Evolutionary conservation across 176 grass and related monocot genomes (phyloP), one percentile per base, ranked within the genome.

Genomic region (Phyllostachys edulis): DNA sequence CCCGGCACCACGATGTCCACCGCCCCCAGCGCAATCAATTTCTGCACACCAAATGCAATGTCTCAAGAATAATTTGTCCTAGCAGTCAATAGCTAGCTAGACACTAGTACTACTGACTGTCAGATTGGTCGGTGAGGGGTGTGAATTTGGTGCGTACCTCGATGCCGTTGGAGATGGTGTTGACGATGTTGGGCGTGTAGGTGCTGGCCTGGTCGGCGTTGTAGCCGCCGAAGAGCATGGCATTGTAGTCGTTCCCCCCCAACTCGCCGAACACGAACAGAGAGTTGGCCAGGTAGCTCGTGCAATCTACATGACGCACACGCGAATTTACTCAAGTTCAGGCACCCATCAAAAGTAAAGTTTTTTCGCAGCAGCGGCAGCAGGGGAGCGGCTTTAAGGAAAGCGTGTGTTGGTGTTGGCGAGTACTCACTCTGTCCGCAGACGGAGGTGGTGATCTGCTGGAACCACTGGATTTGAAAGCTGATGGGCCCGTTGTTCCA

Each of bases 201-300:
- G 84, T 89, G 84, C 89, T 85, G 1, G 82, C 89, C 81, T 89
- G 83, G 36, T 78, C 84, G 3, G 89, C 0, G 75, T 24, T 64
- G 86, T 88, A 84, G 80, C 82, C 85, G 7, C 81, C 78, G 89
- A 94, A 94, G 8, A 94, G 81, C 77, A 85, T 86, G 20, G 92
- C 89, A 47, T 91, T 94, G 89, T 94, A 94, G 79, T 91, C 92
- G 80, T 94, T 94, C 2, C 92, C 89, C 0, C 87, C 92, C 51
- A 94, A 89, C 81, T 94, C 92, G 21, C 92, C 92, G 80, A 94
- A 82, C 14, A 94, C 67, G 40, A 89, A 84, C 21, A 94, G 82
- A 0, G 89, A 94, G 1, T 85, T 87, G 0, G 42, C 0, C 1
- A 94, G 72, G 80, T 85, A 94, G 80, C 51, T 75, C 71, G 69